Evolutionary conservation across 129 eudicot species (phyloP).

Genomic region (Centella asiatica): DNA sequence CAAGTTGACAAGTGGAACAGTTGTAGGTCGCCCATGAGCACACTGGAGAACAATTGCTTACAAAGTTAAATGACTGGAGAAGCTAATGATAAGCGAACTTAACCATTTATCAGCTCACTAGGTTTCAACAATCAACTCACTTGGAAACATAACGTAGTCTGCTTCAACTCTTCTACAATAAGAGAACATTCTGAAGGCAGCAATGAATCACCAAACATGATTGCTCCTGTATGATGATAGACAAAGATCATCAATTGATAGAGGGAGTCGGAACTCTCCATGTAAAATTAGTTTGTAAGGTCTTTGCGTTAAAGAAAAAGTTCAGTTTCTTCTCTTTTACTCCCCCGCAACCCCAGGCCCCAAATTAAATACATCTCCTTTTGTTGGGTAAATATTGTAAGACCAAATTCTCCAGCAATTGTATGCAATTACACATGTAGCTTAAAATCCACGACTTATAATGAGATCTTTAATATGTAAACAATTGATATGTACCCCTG

Average conservation of each 20-base stretch:
- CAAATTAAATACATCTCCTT: not conserved
- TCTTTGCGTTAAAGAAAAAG: not conserved
- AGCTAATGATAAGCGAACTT: not conserved
- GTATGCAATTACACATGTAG: too few relatives aligned
- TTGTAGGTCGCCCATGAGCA: slow-evolving; percentile 99
- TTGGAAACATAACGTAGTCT: slow-evolving; percentile 87
- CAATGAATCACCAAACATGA: slow-evolving; percentile 90
- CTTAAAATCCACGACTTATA: not conserved
- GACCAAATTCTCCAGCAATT: too few relatives aligned
- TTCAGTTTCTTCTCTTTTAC: not conserved
- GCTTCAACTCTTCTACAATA: slow-evolving; percentile 90
- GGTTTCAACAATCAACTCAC: slow-evolving; percentile 27
- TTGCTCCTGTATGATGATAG: slow-evolving; percentile 54
- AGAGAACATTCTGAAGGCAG: slow-evolving; percentile 95
- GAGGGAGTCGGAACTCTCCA: not conserved
- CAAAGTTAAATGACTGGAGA: not conserved
- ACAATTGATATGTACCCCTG: slow-evolving; percentile 67
- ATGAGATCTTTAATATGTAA: slow-evolving; percentile 10
- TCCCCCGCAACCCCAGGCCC: not conserved
- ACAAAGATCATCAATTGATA: not conserved
- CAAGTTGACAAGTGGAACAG: slow-evolving; percentile 76
- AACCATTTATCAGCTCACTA: not conserved
- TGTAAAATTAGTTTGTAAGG: not conserved
- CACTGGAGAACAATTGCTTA: slow-evolving; percentile 42
- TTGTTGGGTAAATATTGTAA: not conserved